Base-by-base conservation (phyloP, 139 green algal genomes). In the Tetradesmus obliquus region DNA sequence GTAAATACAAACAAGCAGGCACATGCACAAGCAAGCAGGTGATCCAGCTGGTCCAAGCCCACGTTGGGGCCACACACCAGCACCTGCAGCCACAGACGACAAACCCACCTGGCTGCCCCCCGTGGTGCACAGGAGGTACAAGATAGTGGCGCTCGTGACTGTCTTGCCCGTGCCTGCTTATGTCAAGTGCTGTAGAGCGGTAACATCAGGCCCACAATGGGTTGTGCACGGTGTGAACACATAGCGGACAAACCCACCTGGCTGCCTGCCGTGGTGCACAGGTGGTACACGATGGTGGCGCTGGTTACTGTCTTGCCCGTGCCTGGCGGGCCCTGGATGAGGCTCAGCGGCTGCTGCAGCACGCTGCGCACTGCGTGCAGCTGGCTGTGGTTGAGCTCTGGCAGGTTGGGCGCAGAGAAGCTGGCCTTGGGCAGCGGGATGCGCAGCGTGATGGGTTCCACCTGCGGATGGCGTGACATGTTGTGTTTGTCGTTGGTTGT, bases 251-350 rank as follows among this genome's bases (percentile, higher is more conserved):
- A 45, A 6, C 83, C 19, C 55, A 93, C 94, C 93, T 98, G 97
- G 22, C 95, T 95, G 88, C 96, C 91, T 10, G 88, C 95, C 66
- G 94, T 93, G 74, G 95, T 94, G 19, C 96, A 95, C 86, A 99
- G 95, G 91, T 99, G 97, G 94, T 99, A 99, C 69, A 99, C 97
- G 45, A 99, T 97, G 12, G 97, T 96, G 22, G 98, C 98, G 4
- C 96, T 98, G 0, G 98, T 99, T 15, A 99, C 98, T 0, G 98
- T 99, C 96, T 99, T 99, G 90, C 98, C 98, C 0, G 98, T 99
- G 58, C 98, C 98, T 2, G 98, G 98, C 0, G 98, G 98, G 17
- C 98, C 97, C 93, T 98, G 95, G 60, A 98, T 99, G n/a, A 99
- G 95, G 45, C 91, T 96, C n/a, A 99, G 92, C 12, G 98, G 97